Base-by-base conservation (phyloP, 495 filamentous ascomycete genomes). In the Terfezia claveryi region DNA sequence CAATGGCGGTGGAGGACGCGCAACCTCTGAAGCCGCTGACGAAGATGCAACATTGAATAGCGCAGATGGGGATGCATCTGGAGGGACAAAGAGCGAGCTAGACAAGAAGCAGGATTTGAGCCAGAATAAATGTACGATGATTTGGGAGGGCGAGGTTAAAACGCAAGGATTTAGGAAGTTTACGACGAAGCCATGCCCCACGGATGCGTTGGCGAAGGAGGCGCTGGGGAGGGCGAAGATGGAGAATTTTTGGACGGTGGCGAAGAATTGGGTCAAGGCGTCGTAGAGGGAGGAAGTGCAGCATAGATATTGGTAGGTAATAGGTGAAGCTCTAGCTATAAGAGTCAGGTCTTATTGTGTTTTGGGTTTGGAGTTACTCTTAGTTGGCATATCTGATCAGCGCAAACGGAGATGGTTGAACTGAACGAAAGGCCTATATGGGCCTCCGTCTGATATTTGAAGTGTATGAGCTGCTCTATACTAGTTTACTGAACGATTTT, bases 211-310 rank as follows among this genome's bases (percentile, higher is more conserved):
- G 62, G 91, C 91, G 8, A 82, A 83, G 68, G 85, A 94, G 58
- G 74, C 80, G 37, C 66, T 99, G 59, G 69, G 77, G 4, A 76
- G 83, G 59, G 74, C 76, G 8, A 95, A 93, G 71, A 82, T 95
- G 78, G 91, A 96, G 66, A 92, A 80, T 61, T 87, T 96, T 62
- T 99, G 91, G 91, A 81, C 80, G n/a, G 70, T 87, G 65, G 91
- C 87, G 3, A 96, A 93, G 77, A 82, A 74, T 57, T 51, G 23
- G 16, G 5, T 27, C 5, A 51, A 51, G 50, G 50, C 50, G 50
- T 8, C 4, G 41, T 46, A 46, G 41, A 46, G 41, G 14, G 41
- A 46, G 41, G 4, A 46, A 0, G 4, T 14, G 41, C 20, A 32
- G 27, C 27, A 4, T 1, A 5, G 7, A 32, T 27, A 2, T 32